Percentiles rank a stretch among this genome's conserved stretches.
Evolutionary conservation across 2,329 filamentous ascomycete species (phyloP).

Genomic region (Ceratocystis eucalypticola): DNA sequence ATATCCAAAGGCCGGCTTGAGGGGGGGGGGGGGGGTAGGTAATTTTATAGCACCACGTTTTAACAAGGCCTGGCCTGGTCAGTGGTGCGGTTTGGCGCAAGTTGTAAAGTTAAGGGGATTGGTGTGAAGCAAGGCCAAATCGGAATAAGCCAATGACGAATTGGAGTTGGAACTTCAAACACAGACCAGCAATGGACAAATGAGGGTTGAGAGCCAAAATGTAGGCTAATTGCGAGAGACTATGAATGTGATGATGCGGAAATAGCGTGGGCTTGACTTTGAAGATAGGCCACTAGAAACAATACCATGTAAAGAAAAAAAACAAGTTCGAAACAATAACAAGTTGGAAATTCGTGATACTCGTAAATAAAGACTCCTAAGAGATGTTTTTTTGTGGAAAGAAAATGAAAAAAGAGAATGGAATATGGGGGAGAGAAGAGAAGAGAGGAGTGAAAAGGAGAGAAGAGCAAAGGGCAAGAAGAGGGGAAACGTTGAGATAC

Average conservation of each 20-base stretch:
- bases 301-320: constrained; percentile 7
- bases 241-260: background rate
- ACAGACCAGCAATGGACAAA: background rate
- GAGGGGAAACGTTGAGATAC: background rate
- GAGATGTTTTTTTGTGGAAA: constrained; percentile 2
- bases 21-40: background rate
- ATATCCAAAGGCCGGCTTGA: too few species aligned
- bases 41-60: constrained; percentile 10
- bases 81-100: background rate
- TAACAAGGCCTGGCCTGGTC: background rate
- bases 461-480: background rate
- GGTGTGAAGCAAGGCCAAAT: constrained; percentile 8
- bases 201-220: background rate
- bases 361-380: constrained; percentile 4
- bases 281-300: background rate
- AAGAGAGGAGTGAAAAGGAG: background rate
- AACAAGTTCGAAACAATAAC: constrained; percentile 4
- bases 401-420: background rate
- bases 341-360: constrained; percentile 1
- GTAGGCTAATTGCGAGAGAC: background rate
- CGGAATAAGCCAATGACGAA: background rate
- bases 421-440: background rate
- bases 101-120: background rate
- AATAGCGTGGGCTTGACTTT: background rate
- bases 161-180: constrained; percentile 1